phyloP scores from a whole-genome alignment of 2,329 filamentous ascomycete species.

The Arthrobotrys entomopaga region DNA sequence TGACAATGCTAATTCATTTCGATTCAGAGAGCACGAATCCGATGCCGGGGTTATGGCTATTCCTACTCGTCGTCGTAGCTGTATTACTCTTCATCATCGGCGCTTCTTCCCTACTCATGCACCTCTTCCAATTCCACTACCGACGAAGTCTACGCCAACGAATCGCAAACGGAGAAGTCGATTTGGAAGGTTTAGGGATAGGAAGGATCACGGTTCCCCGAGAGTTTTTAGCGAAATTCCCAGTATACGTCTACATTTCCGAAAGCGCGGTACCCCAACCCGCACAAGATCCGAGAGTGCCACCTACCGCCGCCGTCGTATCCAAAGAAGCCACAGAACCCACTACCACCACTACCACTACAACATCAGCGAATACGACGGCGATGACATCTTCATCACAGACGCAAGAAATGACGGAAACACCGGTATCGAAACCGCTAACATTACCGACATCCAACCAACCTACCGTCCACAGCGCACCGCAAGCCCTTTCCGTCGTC shows the following conservation, averaged over 20 bases:
- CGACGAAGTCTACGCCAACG: constrained; percentile 75
- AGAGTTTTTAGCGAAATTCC: constrained; percentile 76
- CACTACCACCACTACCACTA: constrained; percentile 54
- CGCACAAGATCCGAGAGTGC: constrained; percentile 15
- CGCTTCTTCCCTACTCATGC: constrained; percentile 77
- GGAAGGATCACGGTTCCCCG: constrained; percentile 81
- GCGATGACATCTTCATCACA: constrained; percentile 1
- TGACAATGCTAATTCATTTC: constrained; percentile 59
- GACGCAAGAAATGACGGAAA: constrained; percentile 11
- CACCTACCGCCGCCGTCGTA: constrained; percentile 20
- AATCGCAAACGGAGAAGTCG: constrained; percentile 80
- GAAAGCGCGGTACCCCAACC: constrained; percentile 56
- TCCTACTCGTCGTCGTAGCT: constrained; percentile 75
- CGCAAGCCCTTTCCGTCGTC: constrained; percentile 22
- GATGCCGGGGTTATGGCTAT: constrained; percentile 83
- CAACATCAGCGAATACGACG: constrained; percentile 24
- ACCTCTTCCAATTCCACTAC: constrained; percentile 77
- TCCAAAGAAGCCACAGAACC: constrained; percentile 56
- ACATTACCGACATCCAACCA: constrained; percentile 10
- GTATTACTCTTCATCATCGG: constrained; percentile 76
- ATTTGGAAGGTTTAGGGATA: constrained; percentile 86
- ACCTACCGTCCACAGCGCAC: not conserved
- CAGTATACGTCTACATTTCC: constrained; percentile 78
- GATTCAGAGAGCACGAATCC: constrained; percentile 65
- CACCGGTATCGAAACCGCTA: constrained; percentile 17